Evolutionary conservation across 2,329 filamentous ascomycete species (phyloP).

Genomic region (Fusarium sp.): DNA sequence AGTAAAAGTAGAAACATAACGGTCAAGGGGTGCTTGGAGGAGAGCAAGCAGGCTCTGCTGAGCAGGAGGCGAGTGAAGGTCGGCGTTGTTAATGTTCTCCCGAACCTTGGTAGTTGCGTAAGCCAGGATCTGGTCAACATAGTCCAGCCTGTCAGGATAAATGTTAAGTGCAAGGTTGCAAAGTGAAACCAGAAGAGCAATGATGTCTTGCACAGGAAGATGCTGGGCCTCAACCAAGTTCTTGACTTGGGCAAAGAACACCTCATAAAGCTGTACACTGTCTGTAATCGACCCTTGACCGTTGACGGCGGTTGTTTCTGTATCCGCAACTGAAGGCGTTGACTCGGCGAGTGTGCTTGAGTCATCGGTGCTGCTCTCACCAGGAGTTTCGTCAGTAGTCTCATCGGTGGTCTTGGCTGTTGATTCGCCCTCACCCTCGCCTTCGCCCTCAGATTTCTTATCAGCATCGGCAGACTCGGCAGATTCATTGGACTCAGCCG

Average conservation of each 20-base stretch:
- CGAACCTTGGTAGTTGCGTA: slow-evolving; percentile 88
- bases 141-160: slow-evolving; percentile 91
- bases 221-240: slow-evolving; percentile 92
- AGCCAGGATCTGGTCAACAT: slow-evolving; percentile 91
- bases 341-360: slow-evolving; percentile 47
- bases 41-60: slow-evolving; percentile 91
- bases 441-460: slow-evolving; percentile 33
- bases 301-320: slow-evolving; percentile 61
- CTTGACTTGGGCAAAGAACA: slow-evolving; percentile 96
- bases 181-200: slow-evolving; percentile 92
- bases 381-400: slow-evolving; percentile 25
- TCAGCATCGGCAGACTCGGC: slow-evolving; percentile 45
- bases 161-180: slow-evolving; percentile 95
- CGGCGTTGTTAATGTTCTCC: slow-evolving; percentile 93
- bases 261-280: slow-evolving; percentile 91
- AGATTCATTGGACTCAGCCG: slow-evolving; percentile 46
- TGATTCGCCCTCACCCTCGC: slow-evolving; percentile 23
- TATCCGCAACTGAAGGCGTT: slow-evolving; percentile 57
- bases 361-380: slow-evolving; percentile 45
- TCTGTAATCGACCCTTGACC: slow-evolving; percentile 59
- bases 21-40: slow-evolving; percentile 88
- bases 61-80: slow-evolving; percentile 86
- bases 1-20: slow-evolving; percentile 96
- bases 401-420: slow-evolving; percentile 39
- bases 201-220: slow-evolving; percentile 92